Conservation (phyloP, 2,329 filamentous ascomycete species). For the Fusarium concolor region DNA sequence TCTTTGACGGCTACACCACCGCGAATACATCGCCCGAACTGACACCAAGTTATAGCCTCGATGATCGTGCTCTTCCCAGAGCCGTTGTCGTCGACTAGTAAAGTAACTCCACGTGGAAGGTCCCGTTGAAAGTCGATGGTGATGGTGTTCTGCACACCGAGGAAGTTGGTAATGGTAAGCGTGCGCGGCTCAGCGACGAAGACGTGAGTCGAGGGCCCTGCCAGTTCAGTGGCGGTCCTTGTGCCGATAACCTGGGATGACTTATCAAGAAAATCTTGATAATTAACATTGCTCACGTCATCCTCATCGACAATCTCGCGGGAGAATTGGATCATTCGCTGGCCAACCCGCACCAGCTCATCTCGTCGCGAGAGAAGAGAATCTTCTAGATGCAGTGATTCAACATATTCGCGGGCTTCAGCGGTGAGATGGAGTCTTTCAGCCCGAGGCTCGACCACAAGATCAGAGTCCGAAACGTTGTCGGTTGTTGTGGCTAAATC, state of each 20-base stretch:
- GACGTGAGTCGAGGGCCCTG: constrained; percentile 12
- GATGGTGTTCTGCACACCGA: constrained; percentile 33
- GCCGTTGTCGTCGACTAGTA: constrained; percentile 36
- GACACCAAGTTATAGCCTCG: constrained; percentile 36
- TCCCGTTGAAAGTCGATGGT: constrained; percentile 27
- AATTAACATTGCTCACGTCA: neutral
- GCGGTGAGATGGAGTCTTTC: constrained; percentile 11
- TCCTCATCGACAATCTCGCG: constrained; percentile 3
- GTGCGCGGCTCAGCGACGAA: constrained; percentile 34
- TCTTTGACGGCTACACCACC: constrained; percentile 23
- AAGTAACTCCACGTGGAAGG: constrained; percentile 29
- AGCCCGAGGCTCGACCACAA: neutral
- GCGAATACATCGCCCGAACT: constrained; percentile 36
- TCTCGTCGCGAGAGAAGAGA: constrained; percentile 21
- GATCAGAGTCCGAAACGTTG: neutral
- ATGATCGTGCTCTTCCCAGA: constrained; percentile 39
- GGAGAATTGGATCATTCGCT: constrained; percentile 33
- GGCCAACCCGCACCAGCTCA: constrained; percentile 33
- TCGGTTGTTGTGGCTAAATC: no score
- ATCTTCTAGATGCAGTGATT: constrained; percentile 14
- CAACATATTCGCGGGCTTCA: constrained; percentile 30
- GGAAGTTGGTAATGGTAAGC: constrained; percentile 41
- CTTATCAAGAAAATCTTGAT: constrained; percentile 26
- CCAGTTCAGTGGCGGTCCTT: constrained; percentile 3
- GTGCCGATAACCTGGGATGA: constrained; percentile 10